Conservation (phyloP, 2,329 filamentous ascomycete species). For the Pseudocercospora fuligena region DNA sequence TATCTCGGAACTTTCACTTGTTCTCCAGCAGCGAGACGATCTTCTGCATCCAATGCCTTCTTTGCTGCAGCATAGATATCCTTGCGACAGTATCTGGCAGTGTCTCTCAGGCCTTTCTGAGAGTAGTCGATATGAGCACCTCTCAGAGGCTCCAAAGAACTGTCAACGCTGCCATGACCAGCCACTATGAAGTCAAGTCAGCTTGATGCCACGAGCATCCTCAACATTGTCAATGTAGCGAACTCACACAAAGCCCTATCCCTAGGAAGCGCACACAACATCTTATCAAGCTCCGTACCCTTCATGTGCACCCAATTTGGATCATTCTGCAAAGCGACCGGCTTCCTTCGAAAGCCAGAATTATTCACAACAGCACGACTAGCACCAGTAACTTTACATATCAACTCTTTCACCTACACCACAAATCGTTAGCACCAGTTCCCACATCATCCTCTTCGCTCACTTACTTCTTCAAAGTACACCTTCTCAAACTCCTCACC, state of each 20-base stretch:
- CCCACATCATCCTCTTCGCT: neutral
- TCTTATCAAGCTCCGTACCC: conserved; percentile 1
- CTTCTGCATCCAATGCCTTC: conserved; percentile 9
- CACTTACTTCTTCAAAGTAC: conserved; percentile 1
- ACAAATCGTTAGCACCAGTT: neutral
- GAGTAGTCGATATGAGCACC: conserved; percentile 12
- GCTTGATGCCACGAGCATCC: neutral
- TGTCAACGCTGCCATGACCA: neutral
- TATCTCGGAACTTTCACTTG: conserved; percentile 15
- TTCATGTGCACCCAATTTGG: neutral
- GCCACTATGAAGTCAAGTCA: neutral
- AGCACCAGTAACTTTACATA: conserved; percentile 10
- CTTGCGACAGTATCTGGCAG: conserved; percentile 5
- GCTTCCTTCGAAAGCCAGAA: conserved; percentile 10
- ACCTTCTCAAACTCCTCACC: conserved; percentile 9
- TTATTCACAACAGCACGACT: conserved; percentile 9
- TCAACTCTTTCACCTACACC: conserved; percentile 1
- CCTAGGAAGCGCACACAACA: neutral
- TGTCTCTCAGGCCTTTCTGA: conserved; percentile 6
- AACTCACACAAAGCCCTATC: conserved; percentile 7
- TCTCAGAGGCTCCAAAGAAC: conserved; percentile 13
- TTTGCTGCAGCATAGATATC: conserved; percentile 3
- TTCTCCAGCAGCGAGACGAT: neutral
- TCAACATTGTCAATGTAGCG: neutral
- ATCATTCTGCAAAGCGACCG: conserved; percentile 8